Conservation (phyloP, 345 rosid species). For the Crucihimalaya himalaica region DNA sequence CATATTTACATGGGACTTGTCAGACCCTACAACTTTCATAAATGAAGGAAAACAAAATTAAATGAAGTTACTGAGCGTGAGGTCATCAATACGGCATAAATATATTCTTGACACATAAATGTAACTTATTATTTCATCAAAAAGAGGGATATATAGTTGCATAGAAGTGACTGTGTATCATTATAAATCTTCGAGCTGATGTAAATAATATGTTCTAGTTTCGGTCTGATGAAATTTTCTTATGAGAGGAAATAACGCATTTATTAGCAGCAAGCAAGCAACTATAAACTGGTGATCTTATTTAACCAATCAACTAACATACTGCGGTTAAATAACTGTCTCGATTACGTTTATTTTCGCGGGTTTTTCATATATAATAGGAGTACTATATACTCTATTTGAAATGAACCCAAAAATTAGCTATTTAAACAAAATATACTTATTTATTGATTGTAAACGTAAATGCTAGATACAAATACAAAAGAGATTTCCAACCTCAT, state of each 20-base stretch:
- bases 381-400: too few species aligned
- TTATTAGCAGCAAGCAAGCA: slow-evolving; percentile 24
- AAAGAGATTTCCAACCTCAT: neutral
- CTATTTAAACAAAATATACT: too few species aligned
- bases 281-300: slow-evolving; percentile 10
- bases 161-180: too few species aligned
- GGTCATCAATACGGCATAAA: neutral
- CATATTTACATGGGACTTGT: slow-evolving; percentile 24
- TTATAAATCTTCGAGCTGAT: too few species aligned
- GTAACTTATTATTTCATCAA: slow-evolving; percentile 15
- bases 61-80: slow-evolving; percentile 16
- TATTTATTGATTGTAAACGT: too few species aligned
- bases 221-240: slow-evolving; percentile 17
- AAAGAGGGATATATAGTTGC: neutral
- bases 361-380: too few species aligned
- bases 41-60: slow-evolving; percentile 5
- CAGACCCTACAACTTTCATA: slow-evolving; percentile 12
- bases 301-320: neutral
- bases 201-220: neutral
- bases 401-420: too few species aligned
- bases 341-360: neutral
- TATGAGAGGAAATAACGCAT: slow-evolving; percentile 12
- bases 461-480: neutral
- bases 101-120: neutral
- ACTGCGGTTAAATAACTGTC: neutral